phyloP scores from a whole-genome alignment of 2,329 filamentous ascomycete species.

The Xylariaceae sp. region DNA sequence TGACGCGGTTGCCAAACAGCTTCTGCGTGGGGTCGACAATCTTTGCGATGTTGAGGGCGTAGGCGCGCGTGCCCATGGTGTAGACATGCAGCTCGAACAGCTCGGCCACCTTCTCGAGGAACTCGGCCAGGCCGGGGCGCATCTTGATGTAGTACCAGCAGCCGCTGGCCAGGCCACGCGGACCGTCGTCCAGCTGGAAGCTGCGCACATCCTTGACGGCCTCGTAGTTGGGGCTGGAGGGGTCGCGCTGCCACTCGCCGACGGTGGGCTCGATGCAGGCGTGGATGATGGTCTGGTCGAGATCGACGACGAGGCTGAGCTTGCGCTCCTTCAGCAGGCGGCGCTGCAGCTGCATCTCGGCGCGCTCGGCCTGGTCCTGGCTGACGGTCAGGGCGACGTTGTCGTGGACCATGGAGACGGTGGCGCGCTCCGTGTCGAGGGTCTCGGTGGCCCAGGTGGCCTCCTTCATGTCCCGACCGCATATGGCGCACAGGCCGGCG shows the following conservation, averaged over 20 bases:
- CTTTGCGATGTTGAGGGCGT: constrained; percentile 82
- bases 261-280: constrained; percentile 95
- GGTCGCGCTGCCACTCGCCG: constrained; percentile 88
- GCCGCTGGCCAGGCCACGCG: constrained; percentile 58
- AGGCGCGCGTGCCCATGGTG: constrained; percentile 98
- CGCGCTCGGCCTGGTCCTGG: constrained; percentile 66
- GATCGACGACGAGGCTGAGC: constrained; percentile 87
- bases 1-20: constrained; percentile 88
- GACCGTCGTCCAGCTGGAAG: constrained; percentile 87
- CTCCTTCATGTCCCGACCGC: constrained; percentile 94
- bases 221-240: constrained; percentile 80
- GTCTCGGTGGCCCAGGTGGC: constrained; percentile 75
- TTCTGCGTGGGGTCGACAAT: constrained; percentile 87
- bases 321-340: constrained; percentile 74
- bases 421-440: constrained; percentile 75
- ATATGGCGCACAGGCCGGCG: constrained; percentile 81
- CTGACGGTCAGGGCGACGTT: constrained; percentile 83
- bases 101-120: constrained; percentile 48
- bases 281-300: constrained; percentile 98
- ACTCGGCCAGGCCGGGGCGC: constrained; percentile 75
- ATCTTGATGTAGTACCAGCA: constrained; percentile 99
- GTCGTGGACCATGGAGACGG: constrained; percentile 92
- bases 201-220: constrained; percentile 81
- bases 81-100: constrained; percentile 95
- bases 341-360: constrained; percentile 80